Percentiles rank a stretch among this genome's conserved stretches.
These are phyloP conservation scores for Metschnikowia amazonensis DNA, from an alignment of 805 yeast genomes.

Conservation along the genomic window DNA sequence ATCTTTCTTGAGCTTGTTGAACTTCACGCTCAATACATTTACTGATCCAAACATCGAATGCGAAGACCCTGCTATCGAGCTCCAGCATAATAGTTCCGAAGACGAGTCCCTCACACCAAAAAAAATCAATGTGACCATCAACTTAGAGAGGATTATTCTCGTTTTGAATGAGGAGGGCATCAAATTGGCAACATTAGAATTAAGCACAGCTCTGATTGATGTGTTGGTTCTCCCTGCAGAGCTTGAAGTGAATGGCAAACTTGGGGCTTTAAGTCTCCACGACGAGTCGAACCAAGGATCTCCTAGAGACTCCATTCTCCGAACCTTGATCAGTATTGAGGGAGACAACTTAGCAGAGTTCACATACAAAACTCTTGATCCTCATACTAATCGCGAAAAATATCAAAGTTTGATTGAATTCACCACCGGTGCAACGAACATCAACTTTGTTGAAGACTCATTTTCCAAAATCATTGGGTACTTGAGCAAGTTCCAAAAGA, in stretches of 20 bases:
- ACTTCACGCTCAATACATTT: slow-evolving; percentile 81
- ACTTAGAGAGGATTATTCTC: slow-evolving; percentile 67
- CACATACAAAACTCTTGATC: slow-evolving; percentile 75
- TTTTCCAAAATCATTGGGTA: slow-evolving; percentile 63
- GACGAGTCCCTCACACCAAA: slow-evolving; percentile 63
- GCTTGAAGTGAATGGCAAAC: slow-evolving; percentile 62
- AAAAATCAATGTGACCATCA: slow-evolving; percentile 64
- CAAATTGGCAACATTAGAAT: slow-evolving; percentile 71
- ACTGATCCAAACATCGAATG: slow-evolving; percentile 69
- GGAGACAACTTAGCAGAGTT: slow-evolving; percentile 80
- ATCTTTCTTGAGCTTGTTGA: slow-evolving; percentile 72
- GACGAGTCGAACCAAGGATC: slow-evolving; percentile 72
- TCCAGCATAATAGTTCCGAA: slow-evolving; percentile 62
- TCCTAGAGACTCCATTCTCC: slow-evolving; percentile 52
- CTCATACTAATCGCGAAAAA: slow-evolving; percentile 41
- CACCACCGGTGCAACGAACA: slow-evolving; percentile 68
- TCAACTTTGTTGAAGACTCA: slow-evolving; percentile 81
- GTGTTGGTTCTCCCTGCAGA: slow-evolving; percentile 71
- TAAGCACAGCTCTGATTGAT: slow-evolving; percentile 68
- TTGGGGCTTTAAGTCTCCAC: slow-evolving; percentile 75
- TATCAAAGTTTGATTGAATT: slow-evolving; percentile 58
- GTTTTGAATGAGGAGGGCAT: slow-evolving; percentile 80
- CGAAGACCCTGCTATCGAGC: slow-evolving; percentile 61
- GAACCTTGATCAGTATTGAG: slow-evolving; percentile 72
- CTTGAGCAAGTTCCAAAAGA: slow-evolving; percentile 68